Percentiles rank a stretch among this genome's conserved stretches.
Conservation (phyloP, 352 stramenopile genomes). For the Globisporangium radiosum region DNA sequence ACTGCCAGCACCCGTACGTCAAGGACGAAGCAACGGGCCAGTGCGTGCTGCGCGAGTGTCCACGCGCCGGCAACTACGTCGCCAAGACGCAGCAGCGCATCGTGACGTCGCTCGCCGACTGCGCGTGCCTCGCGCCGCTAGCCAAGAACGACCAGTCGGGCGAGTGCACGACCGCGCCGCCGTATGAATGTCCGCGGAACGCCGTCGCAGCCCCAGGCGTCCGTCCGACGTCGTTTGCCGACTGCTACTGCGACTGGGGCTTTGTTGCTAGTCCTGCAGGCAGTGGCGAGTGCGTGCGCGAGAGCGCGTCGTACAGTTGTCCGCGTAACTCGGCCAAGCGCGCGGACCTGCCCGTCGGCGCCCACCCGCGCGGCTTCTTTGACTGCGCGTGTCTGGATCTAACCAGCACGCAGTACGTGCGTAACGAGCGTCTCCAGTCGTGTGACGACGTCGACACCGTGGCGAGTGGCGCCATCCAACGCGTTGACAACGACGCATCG, state of each 20-base stretch:
- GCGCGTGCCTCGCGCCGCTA: constrained; percentile 50
- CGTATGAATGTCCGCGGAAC: constrained; percentile 31
- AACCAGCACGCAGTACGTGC: constrained; percentile 25
- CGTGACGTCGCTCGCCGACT: constrained; percentile 69
- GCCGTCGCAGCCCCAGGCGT: constrained; percentile 26
- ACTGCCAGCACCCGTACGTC: constrained; percentile 65
- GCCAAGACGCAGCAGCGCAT: constrained; percentile 18
- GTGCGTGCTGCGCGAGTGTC: constrained; percentile 51
- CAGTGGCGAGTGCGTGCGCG: constrained; percentile 37
- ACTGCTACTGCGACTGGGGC: constrained; percentile 73
- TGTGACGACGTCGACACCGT: constrained; percentile 25
- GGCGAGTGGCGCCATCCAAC: constrained; percentile 16
- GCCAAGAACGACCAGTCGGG: constrained; percentile 69
- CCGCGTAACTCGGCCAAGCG: constrained; percentile 48
- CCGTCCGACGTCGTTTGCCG: constrained; percentile 38
- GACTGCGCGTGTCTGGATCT: constrained; percentile 59
- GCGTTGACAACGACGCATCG: background rate
- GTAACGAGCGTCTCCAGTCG: constrained; percentile 51
- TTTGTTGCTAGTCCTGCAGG: constrained; percentile 38
- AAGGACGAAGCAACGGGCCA: constrained; percentile 50
- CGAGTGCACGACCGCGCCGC: constrained; percentile 34
- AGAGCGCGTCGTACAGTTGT: constrained; percentile 53
- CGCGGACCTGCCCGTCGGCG: constrained; percentile 24
- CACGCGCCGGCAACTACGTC: constrained; percentile 74
- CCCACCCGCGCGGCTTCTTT: constrained; percentile 54